These are phyloP conservation scores for Globisporangium spinosum DNA, from an alignment of 352 stramenopile genomes.

Conservation along the genomic window DNA sequence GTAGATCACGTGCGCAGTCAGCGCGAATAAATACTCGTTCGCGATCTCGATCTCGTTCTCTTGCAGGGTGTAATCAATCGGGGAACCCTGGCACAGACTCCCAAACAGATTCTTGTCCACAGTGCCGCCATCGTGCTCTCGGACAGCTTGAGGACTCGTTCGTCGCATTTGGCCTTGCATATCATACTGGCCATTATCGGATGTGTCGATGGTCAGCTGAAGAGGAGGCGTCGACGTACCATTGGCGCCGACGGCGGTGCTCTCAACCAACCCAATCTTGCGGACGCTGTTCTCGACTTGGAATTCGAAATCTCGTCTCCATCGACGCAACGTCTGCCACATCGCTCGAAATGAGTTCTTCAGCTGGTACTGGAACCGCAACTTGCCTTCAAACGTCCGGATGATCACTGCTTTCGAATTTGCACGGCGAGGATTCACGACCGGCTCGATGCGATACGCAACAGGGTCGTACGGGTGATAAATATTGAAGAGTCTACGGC, in stretches of 20 bases:
- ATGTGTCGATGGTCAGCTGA: slow-evolving; percentile 10
- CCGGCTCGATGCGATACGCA: slow-evolving; percentile 93
- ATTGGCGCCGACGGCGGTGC: neutral
- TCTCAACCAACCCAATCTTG: slow-evolving; percentile 73
- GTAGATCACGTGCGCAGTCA: slow-evolving; percentile 91
- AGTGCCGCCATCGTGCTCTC: slow-evolving; percentile 29
- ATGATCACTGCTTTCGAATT: slow-evolving; percentile 85
- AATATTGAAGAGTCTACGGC: slow-evolving; percentile 91
- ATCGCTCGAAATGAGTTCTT: slow-evolving; percentile 78
- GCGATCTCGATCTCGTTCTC: slow-evolving; percentile 93
- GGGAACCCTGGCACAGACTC: slow-evolving; percentile 56
- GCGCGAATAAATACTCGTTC: slow-evolving; percentile 92
- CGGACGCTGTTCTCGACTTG: slow-evolving; percentile 66
- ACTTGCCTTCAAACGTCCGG: slow-evolving; percentile 76
- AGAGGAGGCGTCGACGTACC: neutral
- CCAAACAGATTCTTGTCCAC: slow-evolving; percentile 56
- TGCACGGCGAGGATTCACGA: slow-evolving; percentile 77
- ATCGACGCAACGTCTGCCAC: slow-evolving; percentile 73
- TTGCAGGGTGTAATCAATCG: slow-evolving; percentile 89
- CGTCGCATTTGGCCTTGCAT: slow-evolving; percentile 4
- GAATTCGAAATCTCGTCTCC: slow-evolving; percentile 70
- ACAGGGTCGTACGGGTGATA: slow-evolving; percentile 94
- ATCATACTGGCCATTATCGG: slow-evolving; percentile 11
- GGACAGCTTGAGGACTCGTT: slow-evolving; percentile 18
- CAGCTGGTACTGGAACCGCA: slow-evolving; percentile 85